Percentiles rank a stretch among this genome's conserved stretches.
Evolutionary conservation across 2,329 filamentous ascomycete species (phyloP).

Genomic region (Coniochaeta sp.): DNA sequence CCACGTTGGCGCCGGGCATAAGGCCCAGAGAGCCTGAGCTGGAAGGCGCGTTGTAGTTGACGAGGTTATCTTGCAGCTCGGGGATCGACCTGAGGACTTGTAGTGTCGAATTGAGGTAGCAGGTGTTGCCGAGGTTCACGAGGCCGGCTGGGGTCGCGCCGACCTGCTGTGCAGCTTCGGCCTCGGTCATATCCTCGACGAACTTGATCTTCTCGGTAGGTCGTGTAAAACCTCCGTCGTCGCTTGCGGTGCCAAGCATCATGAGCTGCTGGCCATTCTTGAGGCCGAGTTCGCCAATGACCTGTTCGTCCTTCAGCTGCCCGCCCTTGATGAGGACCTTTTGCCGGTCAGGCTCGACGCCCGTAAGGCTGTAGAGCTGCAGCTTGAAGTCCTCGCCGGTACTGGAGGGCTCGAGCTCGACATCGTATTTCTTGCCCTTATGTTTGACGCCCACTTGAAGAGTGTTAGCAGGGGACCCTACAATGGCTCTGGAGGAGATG

Average conservation of each 20-base stretch:
- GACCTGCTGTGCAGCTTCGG: conserved; percentile 74
- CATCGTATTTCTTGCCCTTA: conserved; percentile 87
- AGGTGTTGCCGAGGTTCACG: conserved; percentile 92
- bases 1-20: conserved; percentile 44
- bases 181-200: conserved; percentile 95
- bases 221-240: conserved; percentile 54
- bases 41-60: conserved; percentile 50
- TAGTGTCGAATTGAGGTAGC: conserved; percentile 96
- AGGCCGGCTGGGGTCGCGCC: conserved; percentile 84
- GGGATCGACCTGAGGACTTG: conserved; percentile 84
- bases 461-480: background rate
- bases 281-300: conserved; percentile 74
- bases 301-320: conserved; percentile 91
- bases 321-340: conserved; percentile 93
- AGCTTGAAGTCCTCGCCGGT: conserved; percentile 92
- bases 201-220: conserved; percentile 83
- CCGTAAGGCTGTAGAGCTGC: conserved; percentile 90
- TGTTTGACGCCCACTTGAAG: conserved; percentile 81
- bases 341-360: conserved; percentile 91
- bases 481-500: background rate
- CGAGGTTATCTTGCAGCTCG: conserved; percentile 76
- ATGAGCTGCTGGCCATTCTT: conserved; percentile 85
- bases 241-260: conserved; percentile 90
- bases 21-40: conserved; percentile 9
- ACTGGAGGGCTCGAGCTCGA: conserved; percentile 79